phyloP scores from a whole-genome alignment of 345 rosid genomes.

The Bretschneidera sinensis region DNA sequence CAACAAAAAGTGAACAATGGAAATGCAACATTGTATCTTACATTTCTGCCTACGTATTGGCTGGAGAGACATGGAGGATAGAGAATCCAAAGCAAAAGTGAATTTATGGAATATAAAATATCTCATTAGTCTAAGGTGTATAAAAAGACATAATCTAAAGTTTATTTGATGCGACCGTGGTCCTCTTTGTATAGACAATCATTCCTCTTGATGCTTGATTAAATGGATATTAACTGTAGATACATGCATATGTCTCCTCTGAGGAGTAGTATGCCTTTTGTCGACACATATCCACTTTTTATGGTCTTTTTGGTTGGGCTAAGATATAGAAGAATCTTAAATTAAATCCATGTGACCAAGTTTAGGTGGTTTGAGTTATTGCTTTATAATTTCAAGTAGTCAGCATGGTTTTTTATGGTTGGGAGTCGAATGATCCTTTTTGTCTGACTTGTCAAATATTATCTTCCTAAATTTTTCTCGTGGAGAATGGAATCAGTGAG shows the following conservation, averaged over 20 bases:
- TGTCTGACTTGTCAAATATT: not conserved
- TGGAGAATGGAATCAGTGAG: not conserved
- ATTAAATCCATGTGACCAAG: not conserved
- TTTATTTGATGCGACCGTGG: not conserved
- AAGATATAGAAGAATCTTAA: not conserved
- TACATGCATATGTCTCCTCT: too few species aligned
- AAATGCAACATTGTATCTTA: too few species aligned
- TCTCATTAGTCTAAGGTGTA: not conserved
- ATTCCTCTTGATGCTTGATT: not conserved
- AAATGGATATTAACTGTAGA: too few species aligned
- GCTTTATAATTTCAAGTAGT: not conserved
- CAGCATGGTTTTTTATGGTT: not conserved
- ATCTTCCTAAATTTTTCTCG: not conserved
- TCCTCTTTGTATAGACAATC: not conserved
- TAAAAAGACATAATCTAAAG: too few species aligned
- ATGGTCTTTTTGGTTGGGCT: not conserved
- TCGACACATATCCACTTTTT: too few species aligned
- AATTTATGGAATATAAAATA: too few species aligned
- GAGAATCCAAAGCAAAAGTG: too few species aligned
- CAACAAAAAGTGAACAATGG: not conserved
- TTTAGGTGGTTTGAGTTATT: not conserved
- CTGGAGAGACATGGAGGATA: too few species aligned
- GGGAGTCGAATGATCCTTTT: not conserved
- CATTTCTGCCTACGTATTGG: too few species aligned
- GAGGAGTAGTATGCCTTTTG: too few species aligned